Evolutionary conservation across 768 basidiomycete genomes (phyloP), one percentile per base, ranked within the genome.

Genomic region (Suillus subalutaceus): DNA sequence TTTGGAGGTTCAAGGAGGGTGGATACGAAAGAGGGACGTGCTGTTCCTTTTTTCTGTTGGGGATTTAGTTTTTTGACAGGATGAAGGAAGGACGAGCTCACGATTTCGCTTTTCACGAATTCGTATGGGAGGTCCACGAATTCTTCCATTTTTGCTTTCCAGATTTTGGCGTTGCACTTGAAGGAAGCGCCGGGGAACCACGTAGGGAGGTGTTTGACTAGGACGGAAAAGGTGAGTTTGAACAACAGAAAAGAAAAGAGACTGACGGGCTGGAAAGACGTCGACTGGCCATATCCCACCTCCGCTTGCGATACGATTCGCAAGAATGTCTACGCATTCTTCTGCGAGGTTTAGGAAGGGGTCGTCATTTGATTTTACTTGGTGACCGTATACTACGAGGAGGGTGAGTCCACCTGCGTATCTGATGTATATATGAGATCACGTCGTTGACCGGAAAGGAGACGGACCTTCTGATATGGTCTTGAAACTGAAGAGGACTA

Each of bases 141-240:
- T 67, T 87, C 85, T 58, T 86, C 83, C 75, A 91, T 84, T 77
- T 83, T 84, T 38, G 80, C 81, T 73, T 85, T 90, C 91, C 91
- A 92, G 10, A 67, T 72, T 9, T 65, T 76, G 1, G 90, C 89
- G 65, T 88, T 88, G 23, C 78, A 76, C 73, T 86, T 85, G 79
- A 92, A 94, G 2, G 83, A 83, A 6, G 86, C 83, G 13, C 90
- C 90, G 26, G 92, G 92, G 57, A 86, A 78, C 88, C 89, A 92
- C 53, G 73, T 71, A 0, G 92, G 92, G 35, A 92, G 72, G 69
- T 85, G 73, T 71, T 82, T 83, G 69, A 92, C 81, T 75, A 70
- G 10, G 46, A 40, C 50, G 48, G 10, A 59, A 32, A 18, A 53
- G 20, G 40, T 53, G 16, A 10, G n/a, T 35, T 20, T 10, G 38